A percentile compares a stretch with the other conserved stretches of the same genome.
These are phyloP conservation scores for Diaporthe australafricana DNA, from an alignment of 2,329 filamentous ascomycete genomes.

Conservation along the genomic window DNA sequence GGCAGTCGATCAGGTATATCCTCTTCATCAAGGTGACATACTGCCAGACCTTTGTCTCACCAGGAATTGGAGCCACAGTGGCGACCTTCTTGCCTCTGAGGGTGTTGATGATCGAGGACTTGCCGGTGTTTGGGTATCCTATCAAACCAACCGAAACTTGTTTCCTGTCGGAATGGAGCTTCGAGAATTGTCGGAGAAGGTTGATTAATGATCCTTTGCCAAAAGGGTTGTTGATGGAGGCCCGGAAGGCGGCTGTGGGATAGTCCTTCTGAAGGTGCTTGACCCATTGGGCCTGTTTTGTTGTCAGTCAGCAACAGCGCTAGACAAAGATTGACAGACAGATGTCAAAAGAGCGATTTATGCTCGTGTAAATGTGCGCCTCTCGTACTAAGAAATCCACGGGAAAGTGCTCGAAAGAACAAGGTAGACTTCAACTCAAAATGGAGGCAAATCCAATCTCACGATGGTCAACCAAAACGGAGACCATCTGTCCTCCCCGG, in stretches of 20 bases:
- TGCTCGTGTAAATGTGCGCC: constrained; percentile 72
- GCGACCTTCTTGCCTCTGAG: constrained; percentile 94
- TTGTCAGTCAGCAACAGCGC: constrained; percentile 38
- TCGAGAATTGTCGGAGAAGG: constrained; percentile 91
- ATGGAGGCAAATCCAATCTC: constrained; percentile 84
- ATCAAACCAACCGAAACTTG: constrained; percentile 94
- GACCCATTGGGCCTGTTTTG: constrained; percentile 89
- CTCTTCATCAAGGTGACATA: constrained; percentile 85
- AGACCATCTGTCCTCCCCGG: constrained; percentile 74
- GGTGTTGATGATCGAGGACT: constrained; percentile 97
- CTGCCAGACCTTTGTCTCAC: constrained; percentile 98
- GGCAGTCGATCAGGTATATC: constrained; percentile 95
- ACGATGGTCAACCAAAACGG: constrained; percentile 91
- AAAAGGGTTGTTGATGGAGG: constrained; percentile 94
- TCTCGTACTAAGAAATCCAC: constrained; percentile 98
- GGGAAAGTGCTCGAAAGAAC: constrained; percentile 65
- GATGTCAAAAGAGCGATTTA: constrained; percentile 34
- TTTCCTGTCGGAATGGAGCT: constrained; percentile 89
- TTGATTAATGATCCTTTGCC: constrained; percentile 95
- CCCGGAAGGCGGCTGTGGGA: constrained; percentile 94
- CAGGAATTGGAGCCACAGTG: constrained; percentile 92
- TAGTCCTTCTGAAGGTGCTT: constrained; percentile 88
- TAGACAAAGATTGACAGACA: constrained; percentile 39
- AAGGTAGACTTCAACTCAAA: constrained; percentile 96
- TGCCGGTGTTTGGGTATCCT: constrained; percentile 90